Percentiles rank a stretch among this genome's conserved stretches.
These are phyloP conservation scores for Wickerhamomyces pijperi DNA, from an alignment of 805 yeast genomes.

Conservation along the genomic window DNA sequence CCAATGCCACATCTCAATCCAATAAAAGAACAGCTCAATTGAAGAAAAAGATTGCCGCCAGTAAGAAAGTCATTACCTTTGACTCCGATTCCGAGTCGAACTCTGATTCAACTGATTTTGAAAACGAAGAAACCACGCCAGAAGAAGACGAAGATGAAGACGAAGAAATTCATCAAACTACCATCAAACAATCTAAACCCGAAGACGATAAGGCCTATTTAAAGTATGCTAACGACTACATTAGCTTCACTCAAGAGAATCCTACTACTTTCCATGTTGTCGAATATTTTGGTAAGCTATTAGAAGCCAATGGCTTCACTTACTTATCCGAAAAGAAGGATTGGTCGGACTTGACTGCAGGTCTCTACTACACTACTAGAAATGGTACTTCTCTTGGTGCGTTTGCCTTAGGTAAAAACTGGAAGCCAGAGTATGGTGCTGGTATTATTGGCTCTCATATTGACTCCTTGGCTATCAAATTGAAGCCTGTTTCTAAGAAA, in stretches of 20 bases:
- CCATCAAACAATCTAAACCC: not conserved
- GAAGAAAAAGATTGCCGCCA: conserved; percentile 1
- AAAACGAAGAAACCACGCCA: conserved; percentile 12
- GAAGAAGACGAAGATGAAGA: conserved; percentile 13
- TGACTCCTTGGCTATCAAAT: conserved; percentile 55
- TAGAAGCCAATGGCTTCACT: conserved; percentile 50
- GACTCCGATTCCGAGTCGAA: conserved; percentile 6
- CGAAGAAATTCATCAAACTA: not conserved
- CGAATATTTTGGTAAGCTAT: conserved; percentile 31
- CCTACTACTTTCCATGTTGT: conserved; percentile 76
- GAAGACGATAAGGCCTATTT: conserved; percentile 16
- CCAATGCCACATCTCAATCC: conserved; percentile 1
- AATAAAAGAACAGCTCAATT: conserved; percentile 1
- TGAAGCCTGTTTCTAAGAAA: conserved; percentile 65
- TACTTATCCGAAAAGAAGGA: conserved; percentile 50
- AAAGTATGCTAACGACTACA: conserved; percentile 36
- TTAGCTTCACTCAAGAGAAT: conserved; percentile 57
- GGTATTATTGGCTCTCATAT: conserved; percentile 69
- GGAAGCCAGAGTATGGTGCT: conserved; percentile 54
- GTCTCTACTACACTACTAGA: conserved; percentile 57
- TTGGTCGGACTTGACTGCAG: conserved; percentile 27
- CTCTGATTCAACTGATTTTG: conserved; percentile 2
- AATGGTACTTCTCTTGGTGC: conserved; percentile 62
- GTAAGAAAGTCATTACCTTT: conserved; percentile 8
- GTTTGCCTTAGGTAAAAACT: conserved; percentile 54